Conservation (phyloP, 495 filamentous ascomycete genomes). For the Sphaerosporella brunnea region DNA sequence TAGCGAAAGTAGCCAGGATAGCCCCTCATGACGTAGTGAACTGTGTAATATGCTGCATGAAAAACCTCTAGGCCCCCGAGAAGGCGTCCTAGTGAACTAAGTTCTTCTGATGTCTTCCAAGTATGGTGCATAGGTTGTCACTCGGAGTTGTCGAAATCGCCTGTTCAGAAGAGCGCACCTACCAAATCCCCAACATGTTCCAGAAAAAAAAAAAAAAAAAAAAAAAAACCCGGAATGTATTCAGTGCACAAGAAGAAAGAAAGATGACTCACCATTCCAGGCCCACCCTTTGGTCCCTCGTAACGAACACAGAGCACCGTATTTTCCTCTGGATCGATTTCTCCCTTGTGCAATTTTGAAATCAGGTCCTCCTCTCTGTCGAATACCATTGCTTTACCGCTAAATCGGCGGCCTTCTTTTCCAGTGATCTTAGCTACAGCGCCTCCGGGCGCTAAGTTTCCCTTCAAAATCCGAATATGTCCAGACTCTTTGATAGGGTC, state of each 20-base stretch:
- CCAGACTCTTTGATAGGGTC: conserved; percentile 79
- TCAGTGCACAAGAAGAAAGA: conserved; percentile 5
- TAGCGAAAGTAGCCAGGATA: neutral
- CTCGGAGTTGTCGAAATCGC: neutral
- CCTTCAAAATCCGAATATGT: conserved; percentile 74
- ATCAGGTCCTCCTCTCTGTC: conserved; percentile 72
- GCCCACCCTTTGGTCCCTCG: conserved; percentile 87
- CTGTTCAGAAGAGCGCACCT: neutral
- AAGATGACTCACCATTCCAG: conserved; percentile 50
- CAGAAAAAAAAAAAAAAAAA: conserved; percentile 3
- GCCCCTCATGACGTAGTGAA: neutral
- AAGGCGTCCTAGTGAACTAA: neutral
- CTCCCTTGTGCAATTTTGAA: conserved; percentile 49
- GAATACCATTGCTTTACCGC: conserved; percentile 72
- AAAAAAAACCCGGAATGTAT: too few relatives aligned
- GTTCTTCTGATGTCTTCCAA: neutral
- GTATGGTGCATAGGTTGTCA: conserved; percentile 1
- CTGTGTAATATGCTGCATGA: neutral
- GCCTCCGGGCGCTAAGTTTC: conserved; percentile 80
- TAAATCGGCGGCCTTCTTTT: conserved; percentile 75
- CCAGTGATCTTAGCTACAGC: conserved; percentile 97
- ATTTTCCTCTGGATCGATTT: conserved; percentile 60
- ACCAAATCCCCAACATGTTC: conserved; percentile 3
- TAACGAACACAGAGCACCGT: conserved; percentile 89
- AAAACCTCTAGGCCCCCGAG: conserved; percentile 3